A percentile compares a stretch with the other conserved stretches of the same genome.
phyloP scores from a whole-genome alignment of 2,329 filamentous ascomycete species.

The Colletotrichum simmondsii region DNA sequence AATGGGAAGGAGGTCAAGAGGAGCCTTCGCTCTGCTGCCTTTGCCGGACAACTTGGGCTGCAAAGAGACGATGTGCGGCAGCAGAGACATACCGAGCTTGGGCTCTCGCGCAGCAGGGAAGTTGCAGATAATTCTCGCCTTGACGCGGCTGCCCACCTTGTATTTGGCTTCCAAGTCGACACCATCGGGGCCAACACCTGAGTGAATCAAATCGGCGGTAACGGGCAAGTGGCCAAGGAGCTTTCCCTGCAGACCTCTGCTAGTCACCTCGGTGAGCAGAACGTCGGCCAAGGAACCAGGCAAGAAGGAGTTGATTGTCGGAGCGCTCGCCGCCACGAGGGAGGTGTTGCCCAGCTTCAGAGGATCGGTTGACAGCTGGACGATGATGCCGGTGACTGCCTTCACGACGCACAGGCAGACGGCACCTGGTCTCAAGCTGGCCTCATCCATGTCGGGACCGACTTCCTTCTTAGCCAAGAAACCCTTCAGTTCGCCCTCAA shows the following conservation, averaged over 20 bases:
- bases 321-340: slow-evolving; percentile 77
- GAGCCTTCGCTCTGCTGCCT: slow-evolving; percentile 55
- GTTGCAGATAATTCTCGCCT: slow-evolving; percentile 87
- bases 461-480: slow-evolving; percentile 90
- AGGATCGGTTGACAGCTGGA: slow-evolving; percentile 84
- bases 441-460: slow-evolving; percentile 71
- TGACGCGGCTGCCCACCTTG: slow-evolving; percentile 85
- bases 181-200: slow-evolving; percentile 76
- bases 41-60: slow-evolving; percentile 56
- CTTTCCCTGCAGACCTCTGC: slow-evolving; percentile 85
- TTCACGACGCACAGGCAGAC: slow-evolving; percentile 87
- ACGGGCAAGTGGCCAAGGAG: slow-evolving; percentile 92
- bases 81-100: slow-evolving; percentile 87
- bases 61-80: slow-evolving; percentile 84
- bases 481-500: slow-evolving; percentile 74
- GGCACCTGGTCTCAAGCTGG: slow-evolving; percentile 81
- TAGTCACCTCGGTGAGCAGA: slow-evolving; percentile 79
- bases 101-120: slow-evolving; percentile 82
- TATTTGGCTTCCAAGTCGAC: slow-evolving; percentile 80
- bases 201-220: slow-evolving; percentile 91
- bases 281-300: slow-evolving; percentile 93
- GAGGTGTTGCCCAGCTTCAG: slow-evolving; percentile 75
- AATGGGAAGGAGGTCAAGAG: slow-evolving; percentile 71
- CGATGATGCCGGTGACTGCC: slow-evolving; percentile 81
- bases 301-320: slow-evolving; percentile 88